Evolutionary conservation across 768 basidiomycete species (phyloP).

Genomic region (Mycena crocata): DNA sequence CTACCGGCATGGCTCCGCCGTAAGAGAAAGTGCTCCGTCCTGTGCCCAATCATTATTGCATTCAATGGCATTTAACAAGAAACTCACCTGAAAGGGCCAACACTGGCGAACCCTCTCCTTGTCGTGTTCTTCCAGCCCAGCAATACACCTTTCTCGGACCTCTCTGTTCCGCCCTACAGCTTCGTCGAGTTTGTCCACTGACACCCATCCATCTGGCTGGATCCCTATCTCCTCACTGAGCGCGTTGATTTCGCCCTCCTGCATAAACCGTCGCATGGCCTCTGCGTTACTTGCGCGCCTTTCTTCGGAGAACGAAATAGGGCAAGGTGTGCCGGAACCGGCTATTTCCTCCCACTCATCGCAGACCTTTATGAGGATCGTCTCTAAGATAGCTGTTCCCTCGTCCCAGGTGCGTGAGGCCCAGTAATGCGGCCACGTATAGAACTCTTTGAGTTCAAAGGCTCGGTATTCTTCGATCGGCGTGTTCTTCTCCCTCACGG

Average conservation of each 20-base stretch:
- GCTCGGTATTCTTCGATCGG: background rate
- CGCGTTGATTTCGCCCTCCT: background rate
- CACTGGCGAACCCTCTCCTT: constrained; percentile 1
- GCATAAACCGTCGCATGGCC: background rate
- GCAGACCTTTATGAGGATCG: constrained; percentile 1
- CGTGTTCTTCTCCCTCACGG: background rate
- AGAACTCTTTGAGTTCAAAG: constrained; percentile 3
- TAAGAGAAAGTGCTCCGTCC: constrained; percentile 2
- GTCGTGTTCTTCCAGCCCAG: background rate
- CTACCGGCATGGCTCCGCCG: constrained; percentile 3
- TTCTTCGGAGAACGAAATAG: background rate
- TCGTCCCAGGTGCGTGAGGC: constrained; percentile 12
- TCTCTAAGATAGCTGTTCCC: background rate
- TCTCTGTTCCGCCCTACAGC: background rate
- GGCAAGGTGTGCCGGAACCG: background rate
- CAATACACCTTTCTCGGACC: background rate
- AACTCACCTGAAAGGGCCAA: constrained; percentile 5
- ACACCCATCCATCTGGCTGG: constrained; percentile 4
- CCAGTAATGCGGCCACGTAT: constrained; percentile 7
- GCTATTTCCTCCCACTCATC: constrained; percentile 5
- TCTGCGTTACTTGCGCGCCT: background rate
- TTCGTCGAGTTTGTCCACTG: background rate
- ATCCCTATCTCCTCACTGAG: constrained; percentile 4
- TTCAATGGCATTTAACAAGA: background rate
- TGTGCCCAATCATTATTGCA: background rate